These are phyloP conservation scores for Ophidiomyces ophidiicola DNA, from an alignment of 2,329 filamentous ascomycete species.

Conservation along the genomic window DNA sequence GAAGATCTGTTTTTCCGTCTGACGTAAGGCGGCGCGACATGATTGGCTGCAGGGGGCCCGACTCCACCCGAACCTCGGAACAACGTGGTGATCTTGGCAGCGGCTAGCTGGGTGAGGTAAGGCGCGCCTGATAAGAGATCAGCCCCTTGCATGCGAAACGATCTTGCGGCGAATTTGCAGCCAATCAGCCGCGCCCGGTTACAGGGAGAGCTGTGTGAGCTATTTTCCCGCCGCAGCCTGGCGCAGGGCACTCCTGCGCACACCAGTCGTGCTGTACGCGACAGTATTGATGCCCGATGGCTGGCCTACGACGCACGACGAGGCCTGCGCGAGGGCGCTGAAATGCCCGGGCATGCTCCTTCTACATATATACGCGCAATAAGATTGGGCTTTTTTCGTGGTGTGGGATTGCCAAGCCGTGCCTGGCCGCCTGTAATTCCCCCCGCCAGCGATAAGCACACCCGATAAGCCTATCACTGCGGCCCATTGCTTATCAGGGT, in stretches of 20 bases:
- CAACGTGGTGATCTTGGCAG: not conserved
- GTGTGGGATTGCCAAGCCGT: slow-evolving; percentile 1
- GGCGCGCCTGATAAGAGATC: slow-evolving; percentile 6
- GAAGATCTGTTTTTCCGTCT: too few relatives aligned
- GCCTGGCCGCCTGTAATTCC: not conserved
- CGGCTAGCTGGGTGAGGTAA: not conserved
- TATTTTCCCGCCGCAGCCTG: not conserved
- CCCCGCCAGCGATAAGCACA: slow-evolving; percentile 3
- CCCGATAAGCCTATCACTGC: slow-evolving; percentile 8
- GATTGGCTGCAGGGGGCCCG: too few relatives aligned
- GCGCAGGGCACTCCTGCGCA: not conserved
- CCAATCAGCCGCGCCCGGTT: not conserved
- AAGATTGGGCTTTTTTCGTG: slow-evolving; percentile 1
- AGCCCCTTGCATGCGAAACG: slow-evolving; percentile 7
- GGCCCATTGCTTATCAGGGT: slow-evolving; percentile 6
- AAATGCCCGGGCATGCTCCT: too few relatives aligned
- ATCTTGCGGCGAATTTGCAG: slow-evolving; percentile 6
- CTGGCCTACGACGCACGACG: not conserved
- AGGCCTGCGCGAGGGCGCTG: too few relatives aligned
- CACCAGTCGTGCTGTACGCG: not conserved
- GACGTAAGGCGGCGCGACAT: too few relatives aligned
- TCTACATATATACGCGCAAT: not conserved
- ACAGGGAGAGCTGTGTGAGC: slow-evolving; percentile 3
- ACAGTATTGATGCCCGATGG: slow-evolving; percentile 7
- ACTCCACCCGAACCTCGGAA: slow-evolving; percentile 11